These are phyloP conservation scores for Porcisia hertigi DNA, from an alignment of 208 protist species.

Conservation along the genomic window DNA sequence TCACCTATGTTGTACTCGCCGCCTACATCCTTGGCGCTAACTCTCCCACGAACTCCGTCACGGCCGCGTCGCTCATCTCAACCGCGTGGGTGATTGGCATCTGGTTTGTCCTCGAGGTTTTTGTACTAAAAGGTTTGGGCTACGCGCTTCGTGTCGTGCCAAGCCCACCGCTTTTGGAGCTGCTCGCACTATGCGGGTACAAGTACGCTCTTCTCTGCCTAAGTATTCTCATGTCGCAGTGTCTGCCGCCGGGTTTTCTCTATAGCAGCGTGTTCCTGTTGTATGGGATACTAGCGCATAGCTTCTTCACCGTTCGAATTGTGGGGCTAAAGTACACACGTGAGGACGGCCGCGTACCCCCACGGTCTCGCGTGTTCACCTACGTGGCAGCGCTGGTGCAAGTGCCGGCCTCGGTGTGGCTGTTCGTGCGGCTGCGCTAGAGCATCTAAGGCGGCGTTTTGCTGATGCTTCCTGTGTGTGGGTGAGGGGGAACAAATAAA, in stretches of 20 bases:
- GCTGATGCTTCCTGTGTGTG: neutral
- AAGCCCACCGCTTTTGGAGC: conserved; percentile 41
- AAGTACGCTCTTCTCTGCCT: conserved; percentile 79
- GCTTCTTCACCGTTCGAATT: conserved; percentile 47
- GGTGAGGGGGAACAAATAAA: neutral
- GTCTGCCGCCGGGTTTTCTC: conserved; percentile 24
- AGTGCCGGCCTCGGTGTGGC: conserved; percentile 53
- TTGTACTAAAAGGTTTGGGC: conserved; percentile 42
- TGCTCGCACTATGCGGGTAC: conserved; percentile 69
- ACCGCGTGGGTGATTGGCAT: conserved; percentile 55
- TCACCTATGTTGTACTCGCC: conserved; percentile 79
- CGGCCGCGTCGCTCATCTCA: conserved; percentile 55
- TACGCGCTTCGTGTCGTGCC: conserved; percentile 51
- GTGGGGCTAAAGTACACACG: conserved; percentile 36
- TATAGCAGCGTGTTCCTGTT: conserved; percentile 33
- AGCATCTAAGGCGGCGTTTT: neutral
- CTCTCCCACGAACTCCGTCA: conserved; percentile 38
- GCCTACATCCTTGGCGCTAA: conserved; percentile 59
- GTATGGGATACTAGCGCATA: conserved; percentile 51
- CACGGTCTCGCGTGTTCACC: conserved; percentile 51
- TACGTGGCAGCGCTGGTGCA: conserved; percentile 49
- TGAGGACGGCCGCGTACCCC: conserved; percentile 44
- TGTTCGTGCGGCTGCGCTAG: conserved; percentile 48
- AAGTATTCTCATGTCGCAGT: conserved; percentile 42
- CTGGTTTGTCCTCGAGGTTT: conserved; percentile 56